Evolutionary conservation across 2,329 filamentous ascomycete genomes (phyloP), one percentile per base, ranked within the genome.

Genomic region (Pseudogymnoascus sp.): DNA sequence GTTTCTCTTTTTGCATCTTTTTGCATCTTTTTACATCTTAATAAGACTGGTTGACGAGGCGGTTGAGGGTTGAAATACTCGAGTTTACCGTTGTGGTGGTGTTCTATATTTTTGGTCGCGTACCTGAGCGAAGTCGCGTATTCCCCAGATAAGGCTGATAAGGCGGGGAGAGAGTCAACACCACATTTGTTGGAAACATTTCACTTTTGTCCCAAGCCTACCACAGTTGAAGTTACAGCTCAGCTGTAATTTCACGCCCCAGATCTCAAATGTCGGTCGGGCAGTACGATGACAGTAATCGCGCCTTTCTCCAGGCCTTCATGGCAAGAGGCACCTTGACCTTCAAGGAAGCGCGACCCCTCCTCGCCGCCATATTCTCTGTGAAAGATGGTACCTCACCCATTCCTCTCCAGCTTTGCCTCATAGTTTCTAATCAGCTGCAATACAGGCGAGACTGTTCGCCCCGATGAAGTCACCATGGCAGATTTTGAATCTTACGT

Each of bases 261-360:
- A 61, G 19, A 39, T 19, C n/a, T 6, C 60, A 25, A 6, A 61
- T 43, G 36, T 25, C 36, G 11, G 60, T 41, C 48, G 65, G 25
- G 2, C 60, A 68, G 25, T 74, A 74, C 37, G 65, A 72, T 64
- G 80, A 96, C 73, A 82, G 82, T 67, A 90, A 97, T 74, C 88
- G 92, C 64, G 93, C 93, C 7, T 96, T 99, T 73, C 81, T 98
- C 0, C 95, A 99, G 77, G 90, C 90, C 60, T 87, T 99, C 69
- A 82, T 97, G 75, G 86, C 90, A 2, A 86, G 88, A 61, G 89
- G 90, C 21, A 85, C 86, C 51, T 81, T 98, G 75, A 96, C 90
- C 0, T 85, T 90, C 67, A 80, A 85, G 62, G 86, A 96, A 71
- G 87, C 88, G 11, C 86, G 86, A 71, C 84, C 85, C 0, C 79